Evolutionary conservation across 345 rosid species (phyloP).

Genomic region (Rhizophora apiculata): DNA sequence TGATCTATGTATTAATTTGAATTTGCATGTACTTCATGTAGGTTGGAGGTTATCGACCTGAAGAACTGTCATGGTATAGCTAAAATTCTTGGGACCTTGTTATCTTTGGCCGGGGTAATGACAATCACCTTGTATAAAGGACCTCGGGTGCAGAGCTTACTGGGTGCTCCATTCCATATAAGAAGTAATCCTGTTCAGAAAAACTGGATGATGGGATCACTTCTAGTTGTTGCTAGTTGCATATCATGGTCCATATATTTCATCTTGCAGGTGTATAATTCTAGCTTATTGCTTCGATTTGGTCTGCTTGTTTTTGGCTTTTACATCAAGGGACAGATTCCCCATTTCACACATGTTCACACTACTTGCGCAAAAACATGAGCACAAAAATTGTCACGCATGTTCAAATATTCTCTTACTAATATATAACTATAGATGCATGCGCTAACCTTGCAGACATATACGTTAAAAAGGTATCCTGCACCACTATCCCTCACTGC

Average conservation of each 20-base stretch:
- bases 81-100: slow-evolving; percentile 16
- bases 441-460: slow-evolving; percentile 16
- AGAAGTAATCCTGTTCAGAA: slow-evolving; percentile 11
- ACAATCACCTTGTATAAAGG: slow-evolving; percentile 28
- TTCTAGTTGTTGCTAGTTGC: slow-evolving; percentile 24
- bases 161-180: slow-evolving; percentile 20
- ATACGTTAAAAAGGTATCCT: slow-evolving; percentile 29
- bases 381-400: neutral
- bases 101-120: slow-evolving; percentile 20
- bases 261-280: slow-evolving; percentile 26
- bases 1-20: neutral
- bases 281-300: neutral
- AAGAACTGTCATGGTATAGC: slow-evolving; percentile 17
- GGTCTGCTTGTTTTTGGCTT: neutral
- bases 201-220: slow-evolving; percentile 30
- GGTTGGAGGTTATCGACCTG: slow-evolving; percentile 24
- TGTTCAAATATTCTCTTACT: neutral
- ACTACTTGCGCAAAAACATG: neutral
- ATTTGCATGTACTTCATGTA: neutral
- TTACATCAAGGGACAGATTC: too few relatives aligned
- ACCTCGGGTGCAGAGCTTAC: slow-evolving; percentile 17
- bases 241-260: slow-evolving; percentile 25
- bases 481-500: slow-evolving; percentile 29
- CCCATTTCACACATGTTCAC: neutral
- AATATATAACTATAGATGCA: neutral